Percentiles rank a stretch among this genome's conserved stretches.
These are phyloP conservation scores for Scleroderma bovista DNA, from an alignment of 768 basidiomycete species.

Conservation along the genomic window DNA sequence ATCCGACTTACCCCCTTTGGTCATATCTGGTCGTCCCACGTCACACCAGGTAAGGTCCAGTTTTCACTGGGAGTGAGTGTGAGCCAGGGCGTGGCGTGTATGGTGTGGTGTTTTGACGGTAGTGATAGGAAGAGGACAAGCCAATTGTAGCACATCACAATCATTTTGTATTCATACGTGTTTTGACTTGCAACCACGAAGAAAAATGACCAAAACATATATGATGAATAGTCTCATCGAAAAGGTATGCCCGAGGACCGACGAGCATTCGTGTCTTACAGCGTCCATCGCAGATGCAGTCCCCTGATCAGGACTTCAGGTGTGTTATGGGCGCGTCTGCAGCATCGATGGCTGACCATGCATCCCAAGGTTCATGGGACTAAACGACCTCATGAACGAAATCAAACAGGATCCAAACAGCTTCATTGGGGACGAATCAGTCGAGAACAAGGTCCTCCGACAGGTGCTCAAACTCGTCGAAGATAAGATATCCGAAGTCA, in stretches of 20 bases:
- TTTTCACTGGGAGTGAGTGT: no score
- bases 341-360: conserved; percentile 11
- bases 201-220: conserved; percentile 76
- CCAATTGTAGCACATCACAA: no score
- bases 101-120: background rate
- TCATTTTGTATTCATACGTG: no score
- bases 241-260: conserved; percentile 44
- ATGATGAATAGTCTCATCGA: conserved; percentile 81
- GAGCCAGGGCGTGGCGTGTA: no score
- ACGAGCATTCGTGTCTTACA: background rate
- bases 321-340: conserved; percentile 28
- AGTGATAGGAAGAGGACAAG: no score
- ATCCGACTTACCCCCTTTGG: no score
- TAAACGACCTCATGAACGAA: conserved; percentile 90
- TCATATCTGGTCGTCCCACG: no score
- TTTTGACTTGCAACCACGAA: no score
- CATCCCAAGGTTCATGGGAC: conserved; percentile 79
- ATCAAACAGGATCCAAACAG: conserved; percentile 71
- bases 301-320: conserved; percentile 89
- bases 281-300: conserved; percentile 62
- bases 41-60: no score
- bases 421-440: conserved; percentile 78
- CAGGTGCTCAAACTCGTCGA: conserved; percentile 84
- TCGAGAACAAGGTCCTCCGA: conserved; percentile 79
- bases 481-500: conserved; percentile 97